A percentile compares a stretch with the other conserved stretches of the same genome.
These are phyloP conservation scores for Eucalyptus shirleyi DNA, from an alignment of 345 rosid genomes.

Conservation along the genomic window DNA sequence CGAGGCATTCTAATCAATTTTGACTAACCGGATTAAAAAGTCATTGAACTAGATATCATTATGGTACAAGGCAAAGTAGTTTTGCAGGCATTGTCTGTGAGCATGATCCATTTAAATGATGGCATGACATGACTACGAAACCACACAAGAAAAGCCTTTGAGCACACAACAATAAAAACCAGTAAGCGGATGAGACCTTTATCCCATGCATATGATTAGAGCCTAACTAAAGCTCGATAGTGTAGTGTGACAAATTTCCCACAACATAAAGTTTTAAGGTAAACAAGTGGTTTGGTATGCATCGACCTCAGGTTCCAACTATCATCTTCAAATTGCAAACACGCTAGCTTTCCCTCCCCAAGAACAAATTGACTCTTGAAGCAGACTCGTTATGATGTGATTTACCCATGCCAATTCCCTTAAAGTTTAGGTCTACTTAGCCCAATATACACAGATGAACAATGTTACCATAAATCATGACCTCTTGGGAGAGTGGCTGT, in stretches of 20 bases:
- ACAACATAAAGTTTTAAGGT: background rate
- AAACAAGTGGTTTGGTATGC: background rate
- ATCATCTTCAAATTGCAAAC: background rate
- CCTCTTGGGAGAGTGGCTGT: background rate
- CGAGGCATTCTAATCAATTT: no score
- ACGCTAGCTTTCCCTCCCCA: background rate
- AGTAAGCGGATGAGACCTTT: background rate
- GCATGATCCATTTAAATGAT: no score
- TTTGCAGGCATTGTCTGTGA: no score
- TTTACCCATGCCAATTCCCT: background rate
- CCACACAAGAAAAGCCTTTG: no score
- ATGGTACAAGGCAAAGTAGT: no score
- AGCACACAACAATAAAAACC: no score
- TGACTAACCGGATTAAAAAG: no score
- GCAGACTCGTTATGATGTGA: background rate
- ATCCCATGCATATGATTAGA: background rate
- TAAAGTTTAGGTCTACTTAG: background rate
- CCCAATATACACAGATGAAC: background rate
- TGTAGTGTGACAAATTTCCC: background rate
- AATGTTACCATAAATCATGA: background rate
- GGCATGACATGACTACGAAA: no score
- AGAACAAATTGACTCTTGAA: background rate
- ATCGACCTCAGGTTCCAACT: background rate
- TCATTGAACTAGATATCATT: no score
- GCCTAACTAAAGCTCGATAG: background rate